Conservation (phyloP, 192 early-diverging fungal species). For the Coemansia sp. region DNA sequence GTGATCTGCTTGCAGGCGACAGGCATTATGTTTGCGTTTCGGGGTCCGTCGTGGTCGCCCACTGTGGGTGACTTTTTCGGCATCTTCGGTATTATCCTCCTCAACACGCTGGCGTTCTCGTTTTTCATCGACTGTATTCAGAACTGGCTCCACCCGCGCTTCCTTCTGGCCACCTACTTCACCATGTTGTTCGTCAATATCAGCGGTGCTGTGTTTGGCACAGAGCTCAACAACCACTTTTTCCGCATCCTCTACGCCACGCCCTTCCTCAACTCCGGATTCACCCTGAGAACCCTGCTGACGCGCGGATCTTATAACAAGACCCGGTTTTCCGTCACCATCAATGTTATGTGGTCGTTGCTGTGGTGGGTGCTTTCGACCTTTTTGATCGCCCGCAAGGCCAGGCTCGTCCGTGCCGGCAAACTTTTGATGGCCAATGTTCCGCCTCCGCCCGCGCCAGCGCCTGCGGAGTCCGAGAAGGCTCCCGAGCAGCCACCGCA, state of each 20-base stretch:
- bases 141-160: constrained; percentile 48
- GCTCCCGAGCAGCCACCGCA: neutral
- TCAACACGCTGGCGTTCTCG: constrained; percentile 43
- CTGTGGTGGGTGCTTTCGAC: constrained; percentile 45
- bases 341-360: constrained; percentile 28
- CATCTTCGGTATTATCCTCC: constrained; percentile 35
- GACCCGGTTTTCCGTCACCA: constrained; percentile 25
- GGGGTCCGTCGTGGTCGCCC: constrained; percentile 38
- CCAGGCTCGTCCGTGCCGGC: constrained; percentile 34
- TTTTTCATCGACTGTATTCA: constrained; percentile 53
- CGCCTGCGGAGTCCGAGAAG: constrained; percentile 3
- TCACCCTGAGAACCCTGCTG: constrained; percentile 37
- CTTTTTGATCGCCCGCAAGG: constrained; percentile 50
- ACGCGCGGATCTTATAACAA: constrained; percentile 38
- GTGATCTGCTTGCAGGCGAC: constrained; percentile 35
- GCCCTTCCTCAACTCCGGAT: constrained; percentile 34
- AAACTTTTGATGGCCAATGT: constrained; percentile 43
- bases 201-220: constrained; percentile 36
- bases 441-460: constrained; percentile 27
- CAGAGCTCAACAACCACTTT: constrained; percentile 51
- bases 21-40: constrained; percentile 43
- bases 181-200: constrained; percentile 46
- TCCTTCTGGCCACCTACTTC: constrained; percentile 45
- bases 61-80: constrained; percentile 40
- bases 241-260: constrained; percentile 47